Conservation (phyloP, 2,329 filamentous ascomycete species). For the Thelonectria olida region DNA sequence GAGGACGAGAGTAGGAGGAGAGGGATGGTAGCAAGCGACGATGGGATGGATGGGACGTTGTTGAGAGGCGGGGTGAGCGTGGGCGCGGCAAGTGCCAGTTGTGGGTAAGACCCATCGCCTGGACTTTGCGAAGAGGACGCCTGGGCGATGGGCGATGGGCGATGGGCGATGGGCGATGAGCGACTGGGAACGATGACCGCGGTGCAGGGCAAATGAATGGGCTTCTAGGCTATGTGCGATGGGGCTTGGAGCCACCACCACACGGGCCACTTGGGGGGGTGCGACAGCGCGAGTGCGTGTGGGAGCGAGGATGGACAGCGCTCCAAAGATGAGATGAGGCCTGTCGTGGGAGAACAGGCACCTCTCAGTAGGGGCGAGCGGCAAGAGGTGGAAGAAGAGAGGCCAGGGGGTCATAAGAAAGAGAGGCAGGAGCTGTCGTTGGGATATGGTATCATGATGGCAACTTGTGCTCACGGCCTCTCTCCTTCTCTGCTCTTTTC, state of each 20-base stretch:
- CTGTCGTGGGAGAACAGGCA: slow-evolving; percentile 21
- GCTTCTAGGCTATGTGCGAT: slow-evolving; percentile 15
- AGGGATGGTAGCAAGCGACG: slow-evolving; percentile 39
- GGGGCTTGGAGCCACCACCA: slow-evolving; percentile 36
- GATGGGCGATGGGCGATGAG: slow-evolving; percentile 26
- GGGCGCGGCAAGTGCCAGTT: slow-evolving; percentile 39
- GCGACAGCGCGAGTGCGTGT: slow-evolving; percentile 6
- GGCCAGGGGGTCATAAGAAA: neutral
- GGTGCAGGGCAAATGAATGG: slow-evolving; percentile 10
- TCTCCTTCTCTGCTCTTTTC: slow-evolving; percentile 14
- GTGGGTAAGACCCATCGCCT: slow-evolving; percentile 38
- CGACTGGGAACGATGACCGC: slow-evolving; percentile 22
- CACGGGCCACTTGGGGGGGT: slow-evolving; percentile 23
- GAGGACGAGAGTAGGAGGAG: slow-evolving; percentile 31
- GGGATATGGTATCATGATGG: too few relatives aligned
- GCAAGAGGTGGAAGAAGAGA: slow-evolving; percentile 7
- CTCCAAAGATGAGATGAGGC: neutral
- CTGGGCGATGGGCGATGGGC: slow-evolving; percentile 25
- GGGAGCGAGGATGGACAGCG: slow-evolving; percentile 5
- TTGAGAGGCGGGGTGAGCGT: slow-evolving; percentile 42
- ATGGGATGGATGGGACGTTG: slow-evolving; percentile 43
- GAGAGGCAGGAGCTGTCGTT: too few relatives aligned
- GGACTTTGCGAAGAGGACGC: slow-evolving; percentile 26
- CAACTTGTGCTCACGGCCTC: neutral
- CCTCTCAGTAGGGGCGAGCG: slow-evolving; percentile 5